Evolutionary conservation across 1,139 yeast genomes (phyloP), one percentile per base, ranked within the genome.

Genomic region (Nakaseomyces nivariensis): DNA sequence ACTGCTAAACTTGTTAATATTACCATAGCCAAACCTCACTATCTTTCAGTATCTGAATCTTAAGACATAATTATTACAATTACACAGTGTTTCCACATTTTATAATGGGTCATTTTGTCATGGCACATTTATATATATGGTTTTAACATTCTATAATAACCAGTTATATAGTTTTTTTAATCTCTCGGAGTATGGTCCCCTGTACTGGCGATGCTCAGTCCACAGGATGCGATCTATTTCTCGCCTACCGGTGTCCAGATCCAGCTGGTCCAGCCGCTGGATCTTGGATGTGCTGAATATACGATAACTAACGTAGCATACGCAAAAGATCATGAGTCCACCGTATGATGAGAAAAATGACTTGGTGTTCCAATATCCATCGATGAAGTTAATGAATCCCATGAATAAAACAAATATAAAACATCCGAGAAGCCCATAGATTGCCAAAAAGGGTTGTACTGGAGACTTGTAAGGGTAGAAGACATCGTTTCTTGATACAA

Each of bases 401-500:
- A 82, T 78, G 26, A 81, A 72, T 4, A 85, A 56, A 1, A 85
- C 76, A 38, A 88, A 71, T 17, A 77, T 44, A 1, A 73, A 55
- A 34, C 64, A 61, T 0, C 82, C 79, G 13, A 79, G 48, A 45
- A 84, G 68, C 0, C 95, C 95, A 53, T 80, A 70, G 52, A 77
- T 75, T 0, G 95, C 92, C 37, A 80, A 68, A 59, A 76, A 85
- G 0, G 96, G 96, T 64, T 87, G 95, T 43, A 82, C 74, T 3
- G 88, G 87, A 5, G 94, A 81, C 58, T 75, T 74, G 63, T 81
- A 85, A 0, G 95, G 95, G 62, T 84, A 87, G 11, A 81, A 70
- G 46, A 73, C 72, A 58, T 80, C 85, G 55, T 81, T 76, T 56
- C 88, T 68, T 49, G 75, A 73, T 37, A 81, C 74, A 33, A 81